Evolutionary conservation across 805 yeast genomes (phyloP).

Genomic region (Candida ficus): DNA sequence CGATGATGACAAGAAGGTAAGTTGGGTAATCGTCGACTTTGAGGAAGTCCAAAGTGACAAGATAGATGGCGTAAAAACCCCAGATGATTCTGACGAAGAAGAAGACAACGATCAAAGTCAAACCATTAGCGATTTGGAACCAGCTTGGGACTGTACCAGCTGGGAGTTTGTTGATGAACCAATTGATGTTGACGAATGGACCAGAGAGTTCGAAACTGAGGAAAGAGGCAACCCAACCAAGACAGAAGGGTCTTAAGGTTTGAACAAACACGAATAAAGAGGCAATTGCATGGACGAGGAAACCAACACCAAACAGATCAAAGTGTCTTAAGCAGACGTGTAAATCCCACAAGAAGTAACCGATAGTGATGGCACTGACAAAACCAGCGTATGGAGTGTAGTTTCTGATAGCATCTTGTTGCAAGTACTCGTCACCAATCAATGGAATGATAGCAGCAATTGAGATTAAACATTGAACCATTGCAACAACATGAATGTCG

Average conservation of each 20-base stretch:
- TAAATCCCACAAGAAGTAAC: conserved; percentile 92
- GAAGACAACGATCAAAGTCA: conserved; percentile 61
- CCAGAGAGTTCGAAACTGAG: conserved; percentile 84
- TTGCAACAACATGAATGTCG: conserved; percentile 86
- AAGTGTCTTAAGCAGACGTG: conserved; percentile 60
- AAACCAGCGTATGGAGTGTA: conserved; percentile 72
- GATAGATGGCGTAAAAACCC: conserved; percentile 73
- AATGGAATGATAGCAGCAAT: conserved; percentile 56
- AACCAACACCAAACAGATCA: conserved; percentile 73
- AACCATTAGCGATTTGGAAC: conserved; percentile 62
- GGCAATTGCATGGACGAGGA: conserved; percentile 76
- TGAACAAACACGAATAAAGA: conserved; percentile 68
- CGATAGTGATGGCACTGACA: conserved; percentile 65
- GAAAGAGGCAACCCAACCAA: conserved; percentile 79
- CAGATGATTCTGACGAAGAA: conserved; percentile 76
- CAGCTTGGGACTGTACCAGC: conserved; percentile 53
- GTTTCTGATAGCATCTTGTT: conserved; percentile 54
- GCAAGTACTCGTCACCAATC: conserved; percentile 49
- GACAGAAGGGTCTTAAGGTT: conserved; percentile 67
- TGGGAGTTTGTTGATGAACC: conserved; percentile 83
- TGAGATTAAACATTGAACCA: conserved; percentile 74
- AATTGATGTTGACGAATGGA: conserved; percentile 91
- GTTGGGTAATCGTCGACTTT: conserved; percentile 41
- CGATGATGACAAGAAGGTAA: conserved; percentile 43
- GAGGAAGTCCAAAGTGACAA: conserved; percentile 40